Percentiles rank a stretch among this genome's conserved stretches.
These are phyloP conservation scores for Thielaviopsis punctulata DNA, from an alignment of 2,329 filamentous ascomycete genomes.

Conservation along the genomic window DNA sequence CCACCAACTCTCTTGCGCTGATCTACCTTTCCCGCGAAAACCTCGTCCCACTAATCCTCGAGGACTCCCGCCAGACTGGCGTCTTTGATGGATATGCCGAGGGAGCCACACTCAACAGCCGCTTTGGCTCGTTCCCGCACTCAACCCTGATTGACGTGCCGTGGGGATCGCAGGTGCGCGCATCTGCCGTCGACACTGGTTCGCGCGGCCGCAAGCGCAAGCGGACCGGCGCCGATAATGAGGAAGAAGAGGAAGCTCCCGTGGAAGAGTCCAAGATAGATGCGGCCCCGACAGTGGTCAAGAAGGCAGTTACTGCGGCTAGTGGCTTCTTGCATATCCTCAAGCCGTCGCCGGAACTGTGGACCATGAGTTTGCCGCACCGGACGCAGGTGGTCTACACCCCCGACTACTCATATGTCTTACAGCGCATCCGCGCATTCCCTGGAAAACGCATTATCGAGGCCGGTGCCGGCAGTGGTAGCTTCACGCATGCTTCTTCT, in stretches of 20 bases:
- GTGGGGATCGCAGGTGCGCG: conserved; percentile 85
- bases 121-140: conserved; percentile 82
- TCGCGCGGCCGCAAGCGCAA: conserved; percentile 57
- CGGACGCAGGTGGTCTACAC: conserved; percentile 78
- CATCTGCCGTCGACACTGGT: conserved; percentile 79
- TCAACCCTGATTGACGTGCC: conserved; percentile 58
- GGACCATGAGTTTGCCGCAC: conserved; percentile 66
- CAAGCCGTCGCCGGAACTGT: conserved; percentile 63
- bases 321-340: conserved; percentile 66
- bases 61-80: conserved; percentile 26
- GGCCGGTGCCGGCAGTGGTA: conserved; percentile 66
- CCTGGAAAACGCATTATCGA: conserved; percentile 62
- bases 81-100: conserved; percentile 39
- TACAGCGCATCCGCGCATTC: conserved; percentile 56
- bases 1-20: conserved; percentile 54
- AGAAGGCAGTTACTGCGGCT: conserved; percentile 34
- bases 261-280: conserved; percentile 21
- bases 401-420: conserved; percentile 70
- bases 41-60: conserved; percentile 32
- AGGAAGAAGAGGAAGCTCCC: conserved; percentile 14
- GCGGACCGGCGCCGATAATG: conserved; percentile 17
- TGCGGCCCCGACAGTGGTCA: conserved; percentile 18
- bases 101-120: conserved; percentile 71
- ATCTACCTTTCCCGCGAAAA: conserved; percentile 80
- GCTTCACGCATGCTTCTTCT: conserved; percentile 64